Evolutionary conservation across 768 basidiomycete species (phyloP).

Genomic region (Steccherinum ochraceum): DNA sequence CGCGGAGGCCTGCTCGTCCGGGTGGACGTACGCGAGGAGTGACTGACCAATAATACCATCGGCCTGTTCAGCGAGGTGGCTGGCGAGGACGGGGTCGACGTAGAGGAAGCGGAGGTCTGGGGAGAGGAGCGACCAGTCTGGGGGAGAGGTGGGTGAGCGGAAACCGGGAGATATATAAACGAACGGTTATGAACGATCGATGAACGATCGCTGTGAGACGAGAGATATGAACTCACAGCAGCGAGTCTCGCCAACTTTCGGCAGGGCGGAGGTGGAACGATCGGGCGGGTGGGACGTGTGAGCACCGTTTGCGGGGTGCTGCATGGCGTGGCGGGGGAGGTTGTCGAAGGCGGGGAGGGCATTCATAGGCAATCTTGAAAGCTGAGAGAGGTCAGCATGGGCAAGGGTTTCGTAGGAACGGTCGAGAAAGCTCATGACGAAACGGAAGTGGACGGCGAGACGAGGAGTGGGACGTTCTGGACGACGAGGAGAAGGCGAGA

Average conservation of each 20-base stretch:
- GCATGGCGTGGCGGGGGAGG: conserved; percentile 27
- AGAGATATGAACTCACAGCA: conserved; percentile 54
- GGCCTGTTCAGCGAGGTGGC: conserved; percentile 68
- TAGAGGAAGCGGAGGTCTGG: conserved; percentile 73
- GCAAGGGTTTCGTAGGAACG: conserved; percentile 24
- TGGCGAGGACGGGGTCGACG: conserved; percentile 72
- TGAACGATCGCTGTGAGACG: conserved; percentile 28
- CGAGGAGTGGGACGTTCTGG: conserved; percentile 6
- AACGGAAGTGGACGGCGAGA: conserved; percentile 10
- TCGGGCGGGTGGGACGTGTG: conserved; percentile 24
- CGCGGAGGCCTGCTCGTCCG: conserved; percentile 75
- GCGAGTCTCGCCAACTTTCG: conserved; percentile 64
- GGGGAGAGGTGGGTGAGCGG: conserved; percentile 14
- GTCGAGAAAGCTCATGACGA: conserved; percentile 26
- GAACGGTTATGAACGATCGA: conserved; percentile 34
- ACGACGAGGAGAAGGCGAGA: conserved; percentile 2
- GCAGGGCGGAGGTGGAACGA: conserved; percentile 32
- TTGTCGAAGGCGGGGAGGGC: conserved; percentile 27
- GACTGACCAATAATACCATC: conserved; percentile 62
- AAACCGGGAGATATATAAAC: conserved; percentile 20
- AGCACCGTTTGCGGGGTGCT: conserved; percentile 22
- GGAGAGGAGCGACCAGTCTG: conserved; percentile 83
- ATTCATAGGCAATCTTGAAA: conserved; percentile 16
- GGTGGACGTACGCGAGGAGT: conserved; percentile 75
- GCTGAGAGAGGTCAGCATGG: conserved; percentile 18